Conservation (phyloP, 768 basidiomycete genomes). For the Hygrocybe punicea region DNA sequence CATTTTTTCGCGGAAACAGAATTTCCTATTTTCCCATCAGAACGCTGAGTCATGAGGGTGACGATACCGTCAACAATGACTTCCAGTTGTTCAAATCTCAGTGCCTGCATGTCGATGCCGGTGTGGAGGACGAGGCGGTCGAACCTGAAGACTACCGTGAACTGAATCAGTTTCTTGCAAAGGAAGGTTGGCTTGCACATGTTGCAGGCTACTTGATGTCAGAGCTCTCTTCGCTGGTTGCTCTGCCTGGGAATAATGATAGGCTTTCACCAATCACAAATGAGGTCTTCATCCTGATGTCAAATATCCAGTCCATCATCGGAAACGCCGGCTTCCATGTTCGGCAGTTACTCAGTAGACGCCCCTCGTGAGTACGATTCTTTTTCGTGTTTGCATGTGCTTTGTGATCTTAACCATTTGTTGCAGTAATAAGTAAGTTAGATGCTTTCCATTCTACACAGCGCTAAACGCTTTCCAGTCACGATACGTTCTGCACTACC, state of each 20-base stretch:
- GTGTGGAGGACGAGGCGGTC: not conserved
- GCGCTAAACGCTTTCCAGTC: too few species aligned
- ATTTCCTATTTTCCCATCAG: not conserved
- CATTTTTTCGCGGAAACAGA: not conserved
- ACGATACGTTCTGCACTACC: too few species aligned
- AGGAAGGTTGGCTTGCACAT: slow-evolving; percentile 1
- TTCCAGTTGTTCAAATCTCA: not conserved
- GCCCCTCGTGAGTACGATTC: not conserved
- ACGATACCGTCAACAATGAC: not conserved
- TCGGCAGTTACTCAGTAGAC: not conserved
- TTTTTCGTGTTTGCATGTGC: too few species aligned
- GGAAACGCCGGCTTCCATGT: not conserved
- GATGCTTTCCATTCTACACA: too few species aligned
- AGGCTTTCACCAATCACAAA: not conserved
- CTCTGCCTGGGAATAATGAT: not conserved
- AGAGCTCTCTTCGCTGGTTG: not conserved
- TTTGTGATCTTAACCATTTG: too few species aligned
- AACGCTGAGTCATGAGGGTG: not conserved
- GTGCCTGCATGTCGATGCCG: not conserved
- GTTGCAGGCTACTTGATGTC: not conserved
- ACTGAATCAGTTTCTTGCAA: not conserved
- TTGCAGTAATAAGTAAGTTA: too few species aligned
- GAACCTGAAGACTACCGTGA: not conserved
- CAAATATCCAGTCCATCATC: not conserved
- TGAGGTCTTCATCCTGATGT: not conserved